A percentile compares a stretch with the other conserved stretches of the same genome.
Conservation (phyloP, 2,329 filamentous ascomycete species). For the Pestalotiopsis sp. region DNA sequence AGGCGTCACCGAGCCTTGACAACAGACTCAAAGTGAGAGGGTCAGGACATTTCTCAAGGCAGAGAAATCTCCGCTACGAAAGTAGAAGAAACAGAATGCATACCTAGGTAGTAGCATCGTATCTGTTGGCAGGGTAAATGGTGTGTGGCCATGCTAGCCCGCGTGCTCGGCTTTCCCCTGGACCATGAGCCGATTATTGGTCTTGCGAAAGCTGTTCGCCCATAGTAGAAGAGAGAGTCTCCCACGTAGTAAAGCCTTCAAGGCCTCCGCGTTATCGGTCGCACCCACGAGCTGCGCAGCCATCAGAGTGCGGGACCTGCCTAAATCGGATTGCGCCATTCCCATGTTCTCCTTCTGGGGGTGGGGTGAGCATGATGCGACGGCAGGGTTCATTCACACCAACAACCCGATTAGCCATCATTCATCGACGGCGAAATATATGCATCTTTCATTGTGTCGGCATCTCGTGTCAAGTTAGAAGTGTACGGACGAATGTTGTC, state of each 20-base stretch:
- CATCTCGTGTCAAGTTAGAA: neutral
- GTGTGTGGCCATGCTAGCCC: neutral
- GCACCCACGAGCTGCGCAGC: constrained; percentile 17
- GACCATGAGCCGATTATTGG: neutral
- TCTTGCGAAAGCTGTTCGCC: neutral
- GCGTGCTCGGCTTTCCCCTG: neutral
- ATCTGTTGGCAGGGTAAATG: neutral
- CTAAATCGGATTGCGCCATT: constrained; percentile 24
- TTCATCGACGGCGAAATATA: neutral
- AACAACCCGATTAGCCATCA: neutral
- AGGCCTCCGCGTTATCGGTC: constrained; percentile 6
- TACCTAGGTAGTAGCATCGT: neutral
- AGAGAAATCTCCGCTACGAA: neutral
- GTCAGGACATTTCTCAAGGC: neutral
- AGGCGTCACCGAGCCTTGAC: neutral
- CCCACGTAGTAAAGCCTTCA: neutral
- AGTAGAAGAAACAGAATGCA: neutral
- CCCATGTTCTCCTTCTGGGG: constrained; percentile 9
- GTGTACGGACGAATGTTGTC: neutral
- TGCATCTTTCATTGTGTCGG: neutral
- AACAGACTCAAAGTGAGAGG: neutral
- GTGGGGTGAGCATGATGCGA: constrained; percentile 11
- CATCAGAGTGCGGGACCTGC: constrained; percentile 21
- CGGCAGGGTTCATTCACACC: constrained; percentile 1
- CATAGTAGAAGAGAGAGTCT: neutral